Evolutionary conservation across 805 yeast species (phyloP).

Genomic region (Yarrowia hollandica): DNA sequence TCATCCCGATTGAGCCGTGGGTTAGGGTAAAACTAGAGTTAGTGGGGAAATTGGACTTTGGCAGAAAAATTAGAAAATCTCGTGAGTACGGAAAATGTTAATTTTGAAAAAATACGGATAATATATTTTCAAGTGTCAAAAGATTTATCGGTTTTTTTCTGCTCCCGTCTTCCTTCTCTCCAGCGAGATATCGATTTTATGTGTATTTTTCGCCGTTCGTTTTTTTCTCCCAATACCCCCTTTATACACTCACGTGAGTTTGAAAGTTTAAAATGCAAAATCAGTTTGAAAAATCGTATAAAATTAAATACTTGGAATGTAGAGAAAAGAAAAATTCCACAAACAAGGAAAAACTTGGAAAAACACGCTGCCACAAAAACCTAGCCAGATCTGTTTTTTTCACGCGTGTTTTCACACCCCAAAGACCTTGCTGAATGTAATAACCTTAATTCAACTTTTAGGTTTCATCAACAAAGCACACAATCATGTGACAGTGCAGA

Average conservation of each 20-base stretch:
- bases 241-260: conserved; percentile 8
- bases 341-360: neutral
- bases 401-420: neutral
- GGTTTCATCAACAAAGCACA: conserved; percentile 22
- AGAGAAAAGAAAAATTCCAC: neutral
- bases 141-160: no score
- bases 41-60: conserved; percentile 1
- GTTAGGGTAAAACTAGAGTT: neutral
- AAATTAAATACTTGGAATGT: neutral
- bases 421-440: neutral
- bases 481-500: conserved; percentile 27
- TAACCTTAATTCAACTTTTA: neutral
- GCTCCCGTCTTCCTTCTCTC: neutral
- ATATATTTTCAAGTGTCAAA: no score
- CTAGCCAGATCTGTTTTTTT: no score
- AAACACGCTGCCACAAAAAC: neutral
- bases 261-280: neutral
- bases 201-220: neutral
- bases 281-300: neutral
- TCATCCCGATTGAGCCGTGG: conserved; percentile 24
- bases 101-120: no score
- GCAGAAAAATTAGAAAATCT: neutral
- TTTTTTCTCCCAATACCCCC: conserved; percentile 6
- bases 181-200: neutral
- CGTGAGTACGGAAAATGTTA: neutral